A percentile compares a stretch with the other conserved stretches of the same genome.
phyloP scores from a whole-genome alignment of 768 basidiomycete genomes.

The Chlorophyllum brunneum region DNA sequence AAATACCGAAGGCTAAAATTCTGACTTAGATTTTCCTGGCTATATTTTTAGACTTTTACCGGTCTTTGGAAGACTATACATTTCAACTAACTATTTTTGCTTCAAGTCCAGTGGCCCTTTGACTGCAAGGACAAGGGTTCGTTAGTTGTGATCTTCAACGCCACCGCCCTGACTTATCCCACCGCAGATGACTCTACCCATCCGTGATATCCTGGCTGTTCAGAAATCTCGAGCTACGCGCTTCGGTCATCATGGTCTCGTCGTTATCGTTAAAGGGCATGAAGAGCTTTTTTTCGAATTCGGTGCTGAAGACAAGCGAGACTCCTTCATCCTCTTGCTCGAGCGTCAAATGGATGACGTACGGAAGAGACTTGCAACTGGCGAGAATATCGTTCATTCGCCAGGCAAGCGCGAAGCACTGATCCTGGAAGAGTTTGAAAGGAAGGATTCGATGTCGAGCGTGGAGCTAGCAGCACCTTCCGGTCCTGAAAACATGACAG shows the following conservation, averaged over 20 bases:
- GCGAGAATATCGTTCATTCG: slow-evolving; percentile 40
- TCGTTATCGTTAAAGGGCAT: slow-evolving; percentile 89
- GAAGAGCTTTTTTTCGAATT: slow-evolving; percentile 99
- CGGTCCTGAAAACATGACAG: slow-evolving; percentile 53
- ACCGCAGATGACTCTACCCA: slow-evolving; percentile 87
- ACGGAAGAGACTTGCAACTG: slow-evolving; percentile 41
- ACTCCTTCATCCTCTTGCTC: slow-evolving; percentile 71
- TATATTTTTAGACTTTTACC: slow-evolving; percentile 91
- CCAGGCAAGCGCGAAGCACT: slow-evolving; percentile 67
- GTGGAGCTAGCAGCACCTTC: slow-evolving; percentile 39
- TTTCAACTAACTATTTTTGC: slow-evolving; percentile 91
- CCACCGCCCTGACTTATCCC: slow-evolving; percentile 5
- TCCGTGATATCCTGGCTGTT: slow-evolving; percentile 79
- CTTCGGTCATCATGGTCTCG: slow-evolving; percentile 86
- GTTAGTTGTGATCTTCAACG: slow-evolving; percentile 22
- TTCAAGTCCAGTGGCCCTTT: slow-evolving; percentile 88
- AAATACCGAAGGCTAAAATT: slow-evolving; percentile 12
- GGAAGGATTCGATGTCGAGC: slow-evolving; percentile 33
- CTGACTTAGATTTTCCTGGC: slow-evolving; percentile 74
- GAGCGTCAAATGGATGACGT: slow-evolving; percentile 79
- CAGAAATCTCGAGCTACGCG: slow-evolving; percentile 86
- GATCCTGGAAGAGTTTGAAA: slow-evolving; percentile 82
- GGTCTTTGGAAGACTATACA: slow-evolving; percentile 80
- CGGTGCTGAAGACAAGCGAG: slow-evolving; percentile 71
- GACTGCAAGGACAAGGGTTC: slow-evolving; percentile 75